A percentile compares a stretch with the other conserved stretches of the same genome.
These are phyloP conservation scores for Glycine tomentella DNA, from an alignment of 306 rosid genomes.

Conservation along the genomic window DNA sequence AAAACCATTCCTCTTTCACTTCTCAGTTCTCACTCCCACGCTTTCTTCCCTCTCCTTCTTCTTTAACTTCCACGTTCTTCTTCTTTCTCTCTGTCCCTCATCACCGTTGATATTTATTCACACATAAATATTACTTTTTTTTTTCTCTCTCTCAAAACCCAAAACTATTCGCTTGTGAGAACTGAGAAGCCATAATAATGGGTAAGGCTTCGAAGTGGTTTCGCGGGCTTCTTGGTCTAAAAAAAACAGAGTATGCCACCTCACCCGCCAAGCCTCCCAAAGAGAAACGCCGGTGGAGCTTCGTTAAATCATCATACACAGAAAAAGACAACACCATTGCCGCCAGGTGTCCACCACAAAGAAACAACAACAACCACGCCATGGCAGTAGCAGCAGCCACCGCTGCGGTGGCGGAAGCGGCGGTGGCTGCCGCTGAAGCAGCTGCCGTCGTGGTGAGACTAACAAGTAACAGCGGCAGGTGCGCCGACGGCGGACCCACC, in stretches of 20 bases:
- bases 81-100: not conserved
- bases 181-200: constrained; percentile 45
- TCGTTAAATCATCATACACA: constrained; percentile 65
- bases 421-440: constrained; percentile 69
- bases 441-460: constrained; percentile 67
- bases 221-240: constrained; percentile 71
- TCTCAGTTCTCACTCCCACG: not conserved
- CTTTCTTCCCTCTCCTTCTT: not conserved
- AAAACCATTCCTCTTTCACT: not conserved
- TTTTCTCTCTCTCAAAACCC: not conserved
- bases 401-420: constrained; percentile 67
- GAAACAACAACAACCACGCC: constrained; percentile 51
- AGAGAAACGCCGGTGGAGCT: constrained; percentile 77
- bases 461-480: constrained; percentile 49
- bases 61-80: too few relatives aligned
- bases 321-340: not conserved
- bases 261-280: constrained; percentile 54
- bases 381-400: constrained; percentile 64
- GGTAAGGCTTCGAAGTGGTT: constrained; percentile 87
- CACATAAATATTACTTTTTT: too few relatives aligned
- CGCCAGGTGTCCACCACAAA: not conserved
- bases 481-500: constrained; percentile 4
- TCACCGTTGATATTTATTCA: not conserved
- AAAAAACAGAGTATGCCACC: constrained; percentile 43
- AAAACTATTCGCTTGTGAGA: not conserved